Evolutionary conservation across 768 basidiomycete genomes (phyloP), one percentile per base, ranked within the genome.

Genomic region (Macrocybe gigantea): DNA sequence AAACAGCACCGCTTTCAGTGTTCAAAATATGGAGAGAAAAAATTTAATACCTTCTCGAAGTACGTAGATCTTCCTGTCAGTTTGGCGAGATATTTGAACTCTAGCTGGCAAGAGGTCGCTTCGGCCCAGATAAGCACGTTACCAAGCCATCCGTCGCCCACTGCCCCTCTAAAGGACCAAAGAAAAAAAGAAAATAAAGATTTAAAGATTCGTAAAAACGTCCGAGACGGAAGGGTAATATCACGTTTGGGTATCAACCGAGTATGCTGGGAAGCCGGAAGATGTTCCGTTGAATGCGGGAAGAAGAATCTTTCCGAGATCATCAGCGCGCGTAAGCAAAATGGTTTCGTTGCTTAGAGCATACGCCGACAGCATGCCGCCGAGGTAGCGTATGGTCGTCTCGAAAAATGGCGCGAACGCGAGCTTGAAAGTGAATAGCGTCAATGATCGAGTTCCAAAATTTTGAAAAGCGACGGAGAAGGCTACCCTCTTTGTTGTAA

Each of bases 301-400:
- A 0, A 88, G 62, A 0, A 93, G 70, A 5, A 75, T 64, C 29
- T 70, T 61, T 0, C 78, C 89, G 2, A 93, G 73, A 49, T 88
- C 82, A 38, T 85, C 78, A 0, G 90, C 85, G 7, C 79, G 77
- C 1, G 67, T 52, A 6, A 87, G 74, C 15, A 86, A 72, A 5
- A 83, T 63, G 0, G 71, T 64, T 35, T 88, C 79, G 0, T 71
- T 69, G 0, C 86, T 84, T 2, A 92, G 72, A n/a, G 88, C 80
- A 59, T 89, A 83, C 0, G 87, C 85, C 11, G 82, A 85, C 2
- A 91, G 71, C 0, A 90, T 64, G 1, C 90, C 89, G 3, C 90
- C 90, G 2, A 93, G 67, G 51, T 75, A 73, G 6, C 88, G 80
- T 48, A 92, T 92, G 15, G 82, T 81, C 0, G 87, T 90, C 68